Base-by-base conservation (phyloP, 2,329 filamentous ascomycete species). In the Botryotinia narcissicola region DNA sequence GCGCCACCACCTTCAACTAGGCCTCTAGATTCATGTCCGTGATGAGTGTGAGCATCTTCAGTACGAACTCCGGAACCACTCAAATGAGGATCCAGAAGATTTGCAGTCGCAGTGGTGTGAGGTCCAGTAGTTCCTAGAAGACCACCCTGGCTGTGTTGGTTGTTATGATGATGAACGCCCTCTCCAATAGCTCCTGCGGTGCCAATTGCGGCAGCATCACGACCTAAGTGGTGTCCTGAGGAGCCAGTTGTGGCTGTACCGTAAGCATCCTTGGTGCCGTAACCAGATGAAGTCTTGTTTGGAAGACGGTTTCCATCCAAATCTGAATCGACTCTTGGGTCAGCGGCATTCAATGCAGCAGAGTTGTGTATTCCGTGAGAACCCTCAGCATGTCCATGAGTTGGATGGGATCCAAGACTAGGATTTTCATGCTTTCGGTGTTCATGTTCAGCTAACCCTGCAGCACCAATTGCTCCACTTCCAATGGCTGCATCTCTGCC, bases 271-370 rank as follows among this genome's bases (percentile, higher is more conserved):
- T 48, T 60, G 22, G 73, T 67, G 22, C 71, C 59, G 25, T 61
- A 51, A 22, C 69, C 69, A 2, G 59, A 48, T 7, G 54, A 35
- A 42, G 67, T 72, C 20, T 73, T 70, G 35, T 62, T 64, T 66
- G 77, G 78, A 22, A 68, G 25, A 37, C 64, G 64, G 10, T 68
- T 68, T 54, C 64, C 64, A 40, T 68, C 46, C 46, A 68, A 68
- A 48, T 68, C 64, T 80, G 80, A 72, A 78, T 78, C 74, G 80
- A 80, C 68, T 77, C 74, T 70, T 83, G 81, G 66, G 14, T 68
- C 66, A n/a, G 66, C 66, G 14, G 66, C 48, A 25, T 68, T 68
- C 12, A 68, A 54, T 57, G 32, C 80, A 80, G 25, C 80, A 78
- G 37, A 66, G 42, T 42, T 72, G 20, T 54, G 44, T 25, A 22